Percentiles rank a stretch among this genome's conserved stretches.
Conservation (phyloP, 352 stramenopile species). For the Phytophthora kernoviae region DNA sequence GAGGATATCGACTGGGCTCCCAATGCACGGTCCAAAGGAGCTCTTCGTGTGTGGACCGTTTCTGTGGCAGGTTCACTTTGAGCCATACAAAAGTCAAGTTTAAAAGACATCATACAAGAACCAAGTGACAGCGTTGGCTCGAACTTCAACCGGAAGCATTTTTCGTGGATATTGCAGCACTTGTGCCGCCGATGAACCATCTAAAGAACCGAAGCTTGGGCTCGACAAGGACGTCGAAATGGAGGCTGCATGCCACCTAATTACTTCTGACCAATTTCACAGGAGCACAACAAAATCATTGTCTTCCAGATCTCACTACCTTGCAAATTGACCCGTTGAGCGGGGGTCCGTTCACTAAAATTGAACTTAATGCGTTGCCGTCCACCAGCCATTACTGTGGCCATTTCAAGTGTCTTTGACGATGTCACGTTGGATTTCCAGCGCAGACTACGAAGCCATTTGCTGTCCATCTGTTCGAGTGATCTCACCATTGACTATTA, state of each 20-base stretch:
- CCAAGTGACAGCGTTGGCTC: not conserved
- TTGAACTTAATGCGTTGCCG: too few relatives aligned
- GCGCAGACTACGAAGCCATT: constrained; percentile 1
- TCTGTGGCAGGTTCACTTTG: not conserved
- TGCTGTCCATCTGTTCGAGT: not conserved
- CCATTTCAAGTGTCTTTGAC: not conserved
- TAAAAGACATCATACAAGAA: not conserved
- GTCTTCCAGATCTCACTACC: too few relatives aligned
- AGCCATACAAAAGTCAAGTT: not conserved
- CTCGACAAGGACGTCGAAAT: too few relatives aligned
- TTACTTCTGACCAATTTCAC: too few relatives aligned
- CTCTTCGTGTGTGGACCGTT: not conserved
- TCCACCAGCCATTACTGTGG: too few relatives aligned
- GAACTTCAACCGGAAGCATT: not conserved
- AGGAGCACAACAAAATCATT: too few relatives aligned
- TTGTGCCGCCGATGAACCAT: not conserved
- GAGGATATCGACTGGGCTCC: too few relatives aligned
- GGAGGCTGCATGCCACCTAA: too few relatives aligned
- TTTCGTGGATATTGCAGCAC: not conserved
- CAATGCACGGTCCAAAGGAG: not conserved
- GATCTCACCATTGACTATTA: not conserved
- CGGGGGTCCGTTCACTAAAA: too few relatives aligned
- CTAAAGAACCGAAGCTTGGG: too few relatives aligned
- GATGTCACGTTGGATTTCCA: not conserved
- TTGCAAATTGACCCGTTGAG: too few relatives aligned